Base-by-base conservation (phyloP, 805 yeast genomes). In the Candida pseudoglaebosa region DNA sequence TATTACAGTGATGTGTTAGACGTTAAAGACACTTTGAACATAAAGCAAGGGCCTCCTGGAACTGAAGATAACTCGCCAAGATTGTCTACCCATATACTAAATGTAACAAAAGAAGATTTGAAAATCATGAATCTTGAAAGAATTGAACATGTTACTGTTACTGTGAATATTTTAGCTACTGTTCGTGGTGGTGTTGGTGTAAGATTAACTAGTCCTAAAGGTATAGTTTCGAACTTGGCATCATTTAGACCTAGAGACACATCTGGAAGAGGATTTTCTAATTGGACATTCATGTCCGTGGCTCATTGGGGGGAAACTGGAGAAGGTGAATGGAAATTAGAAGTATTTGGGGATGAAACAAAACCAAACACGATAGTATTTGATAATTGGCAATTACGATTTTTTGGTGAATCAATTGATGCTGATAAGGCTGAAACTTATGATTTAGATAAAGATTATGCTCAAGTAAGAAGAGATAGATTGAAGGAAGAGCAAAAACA, bases 231-330 rank as follows among this genome's bases (percentile, higher is more conserved):
- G 14, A 75, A 78, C 32, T 70, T 93, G 43, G 96, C 93, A 0
- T 75, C 80, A 17, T 70, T 71, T 14, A 75, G 99, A 49, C 62
- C 62, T 5, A 48, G 61, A 14, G 99, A 93, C 59, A 46, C 41
- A 6, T 69, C 79, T 4, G 45, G 49, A 2, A 66, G 56, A 1
- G 95, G 96, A 0, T 84, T 87, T 47, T 50, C 56, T 4, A 71
- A 84, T 48, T 93, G 99, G 99, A 84, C 86, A 1, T 93, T 93
- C 55, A 87, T 90, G 87, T 77, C 91, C 8, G 98, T 93, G n/a
- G 97, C 95, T 1, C 98, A 93, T 58, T 93, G 98, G 97, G 96
- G 96, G 28, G 90, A 83, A 49, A 35, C 55, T 2, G 91, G 90
- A 2, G 61, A 61, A 18, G 99, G 99, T 8, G 78, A 74, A 4